A percentile compares a stretch with the other conserved stretches of the same genome.
These are phyloP conservation scores for Abrus pulchellus DNA, from an alignment of 306 rosid species.

Conservation along the genomic window DNA sequence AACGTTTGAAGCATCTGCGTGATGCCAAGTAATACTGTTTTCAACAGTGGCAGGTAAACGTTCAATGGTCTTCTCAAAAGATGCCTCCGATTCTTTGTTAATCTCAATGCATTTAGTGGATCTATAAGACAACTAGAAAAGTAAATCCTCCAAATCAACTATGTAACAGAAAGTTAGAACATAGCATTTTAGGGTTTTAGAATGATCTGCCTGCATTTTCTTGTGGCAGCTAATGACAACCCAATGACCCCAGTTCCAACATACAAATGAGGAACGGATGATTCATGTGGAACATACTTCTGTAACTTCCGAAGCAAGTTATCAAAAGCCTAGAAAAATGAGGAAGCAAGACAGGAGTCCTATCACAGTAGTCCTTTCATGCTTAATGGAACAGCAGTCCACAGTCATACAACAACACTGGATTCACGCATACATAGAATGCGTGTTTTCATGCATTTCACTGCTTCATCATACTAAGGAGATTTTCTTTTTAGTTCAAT, in stretches of 20 bases:
- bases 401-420: not conserved
- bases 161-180: constrained; percentile 30
- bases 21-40: constrained; percentile 91
- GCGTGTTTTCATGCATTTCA: constrained; percentile 15
- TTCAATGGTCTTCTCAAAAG: constrained; percentile 89
- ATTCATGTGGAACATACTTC: constrained; percentile 84
- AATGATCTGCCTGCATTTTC: constrained; percentile 89
- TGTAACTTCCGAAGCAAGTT: constrained; percentile 85
- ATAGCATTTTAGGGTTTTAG: constrained; percentile 24
- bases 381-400: not conserved
- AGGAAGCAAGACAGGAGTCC: constrained; percentile 34
- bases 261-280: constrained; percentile 91
- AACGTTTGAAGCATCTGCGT: constrained; percentile 91
- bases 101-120: constrained; percentile 94
- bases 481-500: constrained; percentile 10
- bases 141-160: constrained; percentile 29
- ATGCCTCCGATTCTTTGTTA: constrained; percentile 86
- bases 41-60: constrained; percentile 72
- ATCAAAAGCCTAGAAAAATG: constrained; percentile 80
- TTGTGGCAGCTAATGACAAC: constrained; percentile 84
- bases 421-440: not conserved
- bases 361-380: constrained; percentile 20
- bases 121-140: constrained; percentile 55
- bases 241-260: constrained; percentile 99
- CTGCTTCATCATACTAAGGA: not conserved